Conservation (phyloP, 2,329 filamentous ascomycete species). For the Metarhizium brunneum region DNA sequence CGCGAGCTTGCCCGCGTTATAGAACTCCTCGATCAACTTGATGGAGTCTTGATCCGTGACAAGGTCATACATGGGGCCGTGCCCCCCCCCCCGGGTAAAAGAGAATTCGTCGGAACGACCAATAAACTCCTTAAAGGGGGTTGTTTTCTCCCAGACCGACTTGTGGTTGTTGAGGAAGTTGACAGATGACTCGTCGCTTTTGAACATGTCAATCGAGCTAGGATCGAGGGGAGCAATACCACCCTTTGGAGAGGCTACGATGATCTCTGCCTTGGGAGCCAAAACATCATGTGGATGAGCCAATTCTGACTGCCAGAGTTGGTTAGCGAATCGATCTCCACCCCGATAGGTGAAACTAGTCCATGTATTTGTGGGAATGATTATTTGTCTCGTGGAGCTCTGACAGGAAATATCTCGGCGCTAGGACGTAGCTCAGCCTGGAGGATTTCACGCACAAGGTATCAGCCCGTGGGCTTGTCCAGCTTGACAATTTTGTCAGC, state of each 20-base stretch:
- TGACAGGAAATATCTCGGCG: background rate
- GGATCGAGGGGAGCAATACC: constrained; percentile 54
- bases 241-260: constrained; percentile 53
- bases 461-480: constrained; percentile 59
- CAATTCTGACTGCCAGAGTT: constrained; percentile 41
- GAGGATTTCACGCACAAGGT: constrained; percentile 38
- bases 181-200: constrained; percentile 40
- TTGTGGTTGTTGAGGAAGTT: constrained; percentile 47
- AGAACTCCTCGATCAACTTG: constrained; percentile 53
- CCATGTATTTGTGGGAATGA: background rate
- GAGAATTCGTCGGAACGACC: constrained; percentile 50
- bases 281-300: constrained; percentile 56
- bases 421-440: background rate
- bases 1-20: too few relatives aligned
- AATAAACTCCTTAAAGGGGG: constrained; percentile 44
- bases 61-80: constrained; percentile 61
- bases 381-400: background rate
- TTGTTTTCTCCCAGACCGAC: constrained; percentile 54
- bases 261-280: constrained; percentile 40
- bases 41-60: constrained; percentile 46
- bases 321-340: background rate
- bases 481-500: constrained; percentile 37
- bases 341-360: background rate
- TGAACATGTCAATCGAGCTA: constrained; percentile 43
- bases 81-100: constrained; percentile 44